Conservation (phyloP, 1,284 basidiomycete species). For the Ustilago crameri region DNA sequence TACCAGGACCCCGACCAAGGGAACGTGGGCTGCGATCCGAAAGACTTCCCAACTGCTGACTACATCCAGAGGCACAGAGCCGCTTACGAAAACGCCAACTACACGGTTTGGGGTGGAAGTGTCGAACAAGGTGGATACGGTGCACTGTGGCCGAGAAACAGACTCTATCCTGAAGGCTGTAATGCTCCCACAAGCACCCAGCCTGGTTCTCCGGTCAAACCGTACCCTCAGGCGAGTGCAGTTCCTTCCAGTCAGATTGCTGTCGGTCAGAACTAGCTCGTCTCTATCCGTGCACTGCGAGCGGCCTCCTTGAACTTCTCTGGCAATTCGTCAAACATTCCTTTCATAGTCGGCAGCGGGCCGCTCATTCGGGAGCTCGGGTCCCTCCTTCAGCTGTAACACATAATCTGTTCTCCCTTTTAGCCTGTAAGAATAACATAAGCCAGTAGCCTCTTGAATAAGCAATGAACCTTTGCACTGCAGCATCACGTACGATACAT, state of each 20-base stretch:
- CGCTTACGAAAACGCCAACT: slow-evolving; percentile 57
- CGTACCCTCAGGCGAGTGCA: slow-evolving; percentile 34
- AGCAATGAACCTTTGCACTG: slow-evolving; percentile 4
- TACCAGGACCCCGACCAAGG: slow-evolving; percentile 50
- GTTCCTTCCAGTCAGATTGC: slow-evolving; percentile 41
- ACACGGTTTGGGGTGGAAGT: slow-evolving; percentile 58
- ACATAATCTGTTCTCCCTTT: background rate
- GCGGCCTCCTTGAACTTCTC: background rate
- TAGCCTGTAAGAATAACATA: too few species aligned
- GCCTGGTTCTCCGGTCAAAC: slow-evolving; percentile 45
- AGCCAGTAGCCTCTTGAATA: too few species aligned
- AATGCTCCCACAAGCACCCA: slow-evolving; percentile 24
- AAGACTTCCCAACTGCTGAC: slow-evolving; percentile 72
- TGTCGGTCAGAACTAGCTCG: slow-evolving; percentile 13
- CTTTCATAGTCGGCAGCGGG: slow-evolving; percentile 2
- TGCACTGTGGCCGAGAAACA: slow-evolving; percentile 57
- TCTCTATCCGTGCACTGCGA: too few species aligned
- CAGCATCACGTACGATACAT: too few species aligned
- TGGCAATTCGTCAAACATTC: background rate
- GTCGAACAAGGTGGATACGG: slow-evolving; percentile 56
- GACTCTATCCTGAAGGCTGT: slow-evolving; percentile 45
- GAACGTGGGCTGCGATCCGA: slow-evolving; percentile 60
- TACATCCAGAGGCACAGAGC: slow-evolving; percentile 70
- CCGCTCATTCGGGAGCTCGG: slow-evolving; percentile 1
- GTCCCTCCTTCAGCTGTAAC: background rate